Evolutionary conservation across 1,284 basidiomycete species (phyloP), one percentile per base, ranked within the genome.

Genomic region (Microbotryum intermedium): DNA sequence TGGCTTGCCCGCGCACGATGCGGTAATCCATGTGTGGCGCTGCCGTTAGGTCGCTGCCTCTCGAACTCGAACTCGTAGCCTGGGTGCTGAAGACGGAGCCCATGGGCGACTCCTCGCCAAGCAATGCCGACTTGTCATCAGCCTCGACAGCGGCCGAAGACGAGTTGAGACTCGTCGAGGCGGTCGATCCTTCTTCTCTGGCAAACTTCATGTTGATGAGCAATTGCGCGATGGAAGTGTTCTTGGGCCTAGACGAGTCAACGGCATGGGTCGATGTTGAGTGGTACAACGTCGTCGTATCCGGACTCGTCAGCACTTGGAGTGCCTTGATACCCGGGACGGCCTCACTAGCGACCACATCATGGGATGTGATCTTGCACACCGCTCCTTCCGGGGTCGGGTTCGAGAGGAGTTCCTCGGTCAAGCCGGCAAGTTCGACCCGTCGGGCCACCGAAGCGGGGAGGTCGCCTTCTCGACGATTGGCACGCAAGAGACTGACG

Each of bases 1-100:
- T 64, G 39, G 59, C 60, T n/a, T 66, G 67, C 7, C 54, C 55
- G 26, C 60, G 61, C 5, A 69, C 65, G 59, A 70, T 70, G 39
- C 69, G 67, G 59, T 70, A 70, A 53, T 70, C 69, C 59, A 67
- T 62, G 50, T 70, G 69, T 3, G 69, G 69, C 16, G 60, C 61
- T 4, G 63, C 39, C 4, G 60, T 56, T 5, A 61, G 51, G 53
- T 42, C 20, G 53, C 39, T 9, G 49, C 16, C 4, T 39, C 34
- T 11, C 34, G 34, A 16, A 9, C 43, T 30, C 6, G 28, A 20
- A 25, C 9, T 42, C 1, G 58, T 21, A 13, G 51, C 34, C 16
- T 39, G 29, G 7, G 34, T 42, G 25, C 45, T 44, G 50, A 59
- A 58, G 53, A 62, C 57, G 10, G 61, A 30, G 50, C 26, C 43